A percentile compares a stretch with the other conserved stretches of the same genome.
Conservation (phyloP, 164 flowering plant species). For the Nelumbo lutea region DNA sequence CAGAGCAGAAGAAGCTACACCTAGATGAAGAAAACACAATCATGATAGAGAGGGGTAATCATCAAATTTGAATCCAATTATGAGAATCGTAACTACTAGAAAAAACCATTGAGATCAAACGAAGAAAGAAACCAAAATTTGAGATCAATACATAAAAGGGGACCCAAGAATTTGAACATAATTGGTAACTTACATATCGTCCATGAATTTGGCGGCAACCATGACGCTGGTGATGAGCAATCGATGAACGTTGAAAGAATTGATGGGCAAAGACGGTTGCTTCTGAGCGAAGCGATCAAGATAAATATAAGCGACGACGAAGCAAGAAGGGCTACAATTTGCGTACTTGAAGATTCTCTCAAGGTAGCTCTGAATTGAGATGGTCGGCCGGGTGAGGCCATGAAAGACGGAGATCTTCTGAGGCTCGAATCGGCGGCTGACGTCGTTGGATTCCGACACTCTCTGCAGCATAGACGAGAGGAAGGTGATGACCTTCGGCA, state of each 20-base stretch:
- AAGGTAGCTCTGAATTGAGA: slow-evolving; percentile 47
- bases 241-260: slow-evolving; percentile 51
- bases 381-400: slow-evolving; percentile 44
- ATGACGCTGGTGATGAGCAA: slow-evolving; percentile 47
- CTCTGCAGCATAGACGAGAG: slow-evolving; percentile 37
- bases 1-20: neutral
- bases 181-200: slow-evolving; percentile 38
- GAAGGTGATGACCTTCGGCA: slow-evolving; percentile 31
- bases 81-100: neutral
- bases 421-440: neutral
- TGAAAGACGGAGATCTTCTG: slow-evolving; percentile 46
- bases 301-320: slow-evolving; percentile 54
- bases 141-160: neutral
- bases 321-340: slow-evolving; percentile 64
- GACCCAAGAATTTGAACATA: neutral
- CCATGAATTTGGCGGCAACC: slow-evolving; percentile 55
- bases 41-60: neutral
- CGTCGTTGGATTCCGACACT: slow-evolving; percentile 37
- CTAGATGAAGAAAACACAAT: neutral
- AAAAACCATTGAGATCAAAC: too few species aligned
- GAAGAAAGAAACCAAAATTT: neutral
- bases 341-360: slow-evolving; percentile 70
- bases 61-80: neutral
- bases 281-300: slow-evolving; percentile 41
- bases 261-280: slow-evolving; percentile 40